Evolutionary conservation across 805 yeast species (phyloP), one percentile per base, ranked within the genome.

Genomic region (Ogataea nonfermentans): DNA sequence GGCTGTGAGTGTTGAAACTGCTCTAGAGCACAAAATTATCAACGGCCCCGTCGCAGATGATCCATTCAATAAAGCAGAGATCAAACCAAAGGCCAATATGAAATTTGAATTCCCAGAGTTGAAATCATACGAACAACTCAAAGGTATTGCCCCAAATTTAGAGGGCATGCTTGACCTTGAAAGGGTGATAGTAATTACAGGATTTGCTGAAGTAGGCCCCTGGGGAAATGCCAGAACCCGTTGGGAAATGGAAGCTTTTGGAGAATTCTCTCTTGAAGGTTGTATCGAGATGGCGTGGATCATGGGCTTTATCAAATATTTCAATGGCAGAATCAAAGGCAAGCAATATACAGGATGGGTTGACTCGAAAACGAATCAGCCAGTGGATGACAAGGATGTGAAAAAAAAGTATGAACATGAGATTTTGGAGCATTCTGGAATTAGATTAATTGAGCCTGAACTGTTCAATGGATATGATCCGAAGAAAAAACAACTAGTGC

Each of bases 251-350:
- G 99, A 93, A 71, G 87, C 97, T 32, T 53, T 65, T 46, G 99
- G 99, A 58, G 88, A 85, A 61, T 93, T 93, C 69, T 90, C 97
- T 8, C 72, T 93, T 55, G 99, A 93, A 70, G 99, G 99, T 60
- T 84, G 96, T 61, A 84, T 93, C 61, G 99, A 93, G 72, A 90
- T 93, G 95, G 98, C 99, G 35, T 93, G 98, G 97, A 90, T 93
- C 56, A 93, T 93, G 98, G 97, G 97, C 53, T 77, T 85, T 62
- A 90, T 93, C 71, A 88, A 87, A 70, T 93, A 93, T 71, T 93
- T 86, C 71, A 86, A 87, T 53, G 98, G 96, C 70, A 74, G 74
- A 62, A 73, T 86, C 59, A 87, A 87, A 77, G 90, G 90, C 59
- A 81, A 81, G 64, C 91, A 89, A 57, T 90, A 90, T 73, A 74